phyloP scores from a whole-genome alignment of 78 protist species.

The Bodo saltans region DNA sequence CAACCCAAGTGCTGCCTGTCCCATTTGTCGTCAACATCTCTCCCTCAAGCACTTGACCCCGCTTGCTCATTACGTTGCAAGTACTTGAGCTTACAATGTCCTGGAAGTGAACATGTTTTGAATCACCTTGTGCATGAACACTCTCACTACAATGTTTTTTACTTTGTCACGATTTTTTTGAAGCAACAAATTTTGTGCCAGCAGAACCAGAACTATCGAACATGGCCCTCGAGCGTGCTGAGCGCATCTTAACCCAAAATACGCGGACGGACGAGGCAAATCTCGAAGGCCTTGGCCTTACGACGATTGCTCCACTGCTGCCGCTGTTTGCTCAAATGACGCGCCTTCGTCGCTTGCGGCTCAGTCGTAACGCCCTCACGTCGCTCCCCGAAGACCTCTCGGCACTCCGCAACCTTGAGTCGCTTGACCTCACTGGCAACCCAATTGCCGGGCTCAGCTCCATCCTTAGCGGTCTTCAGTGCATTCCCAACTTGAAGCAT shows the following conservation, averaged over 20 bases:
- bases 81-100: no score
- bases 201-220: no score
- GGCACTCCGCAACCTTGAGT: constrained; percentile 11
- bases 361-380: constrained; percentile 19
- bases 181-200: no score
- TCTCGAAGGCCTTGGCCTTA: neutral
- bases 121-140: no score
- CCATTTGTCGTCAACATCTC: no score
- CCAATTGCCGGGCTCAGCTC: constrained; percentile 14
- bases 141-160: no score
- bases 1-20: no score
- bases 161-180: no score
- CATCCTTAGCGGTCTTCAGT: constrained; percentile 23
- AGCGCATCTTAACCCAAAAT: neutral
- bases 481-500: constrained; percentile 21
- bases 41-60: no score
- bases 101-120: no score
- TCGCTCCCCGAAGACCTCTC: constrained; percentile 28
- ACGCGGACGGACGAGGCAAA: constrained; percentile 6
- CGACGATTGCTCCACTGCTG: neutral
- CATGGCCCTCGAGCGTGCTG: neutral
- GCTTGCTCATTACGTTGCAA: no score
- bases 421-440: constrained; percentile 36
- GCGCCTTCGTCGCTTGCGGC: neutral
- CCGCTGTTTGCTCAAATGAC: neutral